Evolutionary conservation across 78 protist species (phyloP).

Genomic region (Dictyostelium capitatum): DNA sequence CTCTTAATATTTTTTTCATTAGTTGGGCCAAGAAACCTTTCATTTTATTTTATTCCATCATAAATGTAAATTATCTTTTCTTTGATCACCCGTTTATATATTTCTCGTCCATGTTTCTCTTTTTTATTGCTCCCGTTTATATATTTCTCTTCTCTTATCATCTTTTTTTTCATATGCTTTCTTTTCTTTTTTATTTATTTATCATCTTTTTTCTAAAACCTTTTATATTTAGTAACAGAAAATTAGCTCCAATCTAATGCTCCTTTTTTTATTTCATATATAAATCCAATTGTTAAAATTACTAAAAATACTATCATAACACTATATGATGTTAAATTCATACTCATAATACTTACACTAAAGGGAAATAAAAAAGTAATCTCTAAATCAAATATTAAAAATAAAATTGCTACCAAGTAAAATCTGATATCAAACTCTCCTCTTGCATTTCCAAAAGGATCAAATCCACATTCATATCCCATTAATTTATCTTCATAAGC

Average conservation of each 20-base stretch:
- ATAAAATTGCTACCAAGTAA: conserved; percentile 38
- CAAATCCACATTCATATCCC: conserved; percentile 45
- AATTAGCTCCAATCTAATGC: conserved; percentile 53
- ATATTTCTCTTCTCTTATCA: too few species aligned
- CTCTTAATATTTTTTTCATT: too few species aligned
- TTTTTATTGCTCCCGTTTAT: too few species aligned
- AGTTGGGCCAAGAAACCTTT: too few species aligned
- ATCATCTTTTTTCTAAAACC: too few species aligned
- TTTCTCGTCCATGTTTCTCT: too few species aligned
- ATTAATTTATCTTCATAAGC: conserved; percentile 44
- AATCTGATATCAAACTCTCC: conserved; percentile 31
- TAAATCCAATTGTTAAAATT: conserved; percentile 40
- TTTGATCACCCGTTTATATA: too few species aligned
- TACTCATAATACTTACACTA: conserved; percentile 21
- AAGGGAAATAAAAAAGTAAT: conserved; percentile 40
- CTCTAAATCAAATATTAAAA: conserved; percentile 48
- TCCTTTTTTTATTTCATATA: conserved; percentile 51
- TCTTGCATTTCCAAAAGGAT: conserved; percentile 41
- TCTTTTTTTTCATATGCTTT: too few species aligned
- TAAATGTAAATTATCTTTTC: too few species aligned
- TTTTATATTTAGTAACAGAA: too few species aligned
- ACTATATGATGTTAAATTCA: conserved; percentile 12
- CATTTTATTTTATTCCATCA: too few species aligned
- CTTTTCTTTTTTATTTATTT: too few species aligned
- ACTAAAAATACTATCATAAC: conserved; percentile 19